Percentiles rank a stretch among this genome's conserved stretches.
These are phyloP conservation scores for Thielaviopsis euricoi DNA, from an alignment of 2,329 filamentous ascomycete genomes.

Conservation along the genomic window DNA sequence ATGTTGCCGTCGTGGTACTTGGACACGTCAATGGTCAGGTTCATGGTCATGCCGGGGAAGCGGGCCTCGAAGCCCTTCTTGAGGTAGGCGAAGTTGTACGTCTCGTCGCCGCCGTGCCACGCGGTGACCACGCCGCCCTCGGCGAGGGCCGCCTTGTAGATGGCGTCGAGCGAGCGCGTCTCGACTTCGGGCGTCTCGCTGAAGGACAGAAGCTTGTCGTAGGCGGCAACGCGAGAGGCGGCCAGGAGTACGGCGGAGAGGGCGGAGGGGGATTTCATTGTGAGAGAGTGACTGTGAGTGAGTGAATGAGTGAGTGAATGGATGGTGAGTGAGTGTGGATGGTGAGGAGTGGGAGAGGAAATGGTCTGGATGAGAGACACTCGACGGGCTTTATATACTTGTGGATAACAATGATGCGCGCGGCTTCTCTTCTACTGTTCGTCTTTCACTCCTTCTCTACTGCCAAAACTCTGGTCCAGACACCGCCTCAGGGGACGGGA, in stretches of 20 bases:
- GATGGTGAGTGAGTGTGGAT: neutral
- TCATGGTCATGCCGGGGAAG: conserved; percentile 34
- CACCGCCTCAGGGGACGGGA: too few species aligned
- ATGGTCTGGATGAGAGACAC: too few species aligned
- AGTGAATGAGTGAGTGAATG: neutral
- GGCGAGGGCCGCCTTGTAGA: conserved; percentile 30
- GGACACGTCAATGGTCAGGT: conserved; percentile 36
- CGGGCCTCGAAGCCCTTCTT: conserved; percentile 27
- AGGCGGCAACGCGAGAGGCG: conserved; percentile 7
- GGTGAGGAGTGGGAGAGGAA: too few species aligned
- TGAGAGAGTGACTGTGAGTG: neutral
- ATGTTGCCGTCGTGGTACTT: conserved; percentile 35
- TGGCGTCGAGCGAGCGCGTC: conserved; percentile 30
- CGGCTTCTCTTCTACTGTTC: too few species aligned
- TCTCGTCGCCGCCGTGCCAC: conserved; percentile 33
- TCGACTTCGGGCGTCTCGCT: conserved; percentile 19
- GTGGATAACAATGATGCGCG: too few species aligned
- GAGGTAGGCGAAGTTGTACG: conserved; percentile 21
- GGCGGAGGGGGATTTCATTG: neutral
- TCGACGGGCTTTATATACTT: too few species aligned
- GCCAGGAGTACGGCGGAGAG: neutral
- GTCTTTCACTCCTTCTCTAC: too few species aligned
- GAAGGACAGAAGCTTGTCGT: conserved; percentile 17
- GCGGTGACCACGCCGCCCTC: conserved; percentile 29
- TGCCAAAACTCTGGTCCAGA: too few species aligned